These are phyloP conservation scores for Chamaecrista fasciculata DNA, from an alignment of 306 rosid genomes.

Conservation along the genomic window DNA sequence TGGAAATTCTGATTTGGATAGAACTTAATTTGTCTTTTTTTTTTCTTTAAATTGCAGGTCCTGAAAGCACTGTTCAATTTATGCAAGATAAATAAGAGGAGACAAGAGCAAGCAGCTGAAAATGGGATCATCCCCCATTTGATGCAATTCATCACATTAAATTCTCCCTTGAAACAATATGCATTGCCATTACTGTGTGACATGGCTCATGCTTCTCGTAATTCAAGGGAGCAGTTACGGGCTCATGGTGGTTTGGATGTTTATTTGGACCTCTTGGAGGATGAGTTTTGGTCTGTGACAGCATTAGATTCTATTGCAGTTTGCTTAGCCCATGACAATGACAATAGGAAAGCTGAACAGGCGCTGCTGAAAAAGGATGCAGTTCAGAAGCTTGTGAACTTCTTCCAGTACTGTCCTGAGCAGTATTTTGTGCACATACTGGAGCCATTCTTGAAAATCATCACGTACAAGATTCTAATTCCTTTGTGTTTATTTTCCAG, in stretches of 20 bases:
- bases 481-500: too few relatives aligned
- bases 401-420: slow-evolving; percentile 96
- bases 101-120: slow-evolving; percentile 99
- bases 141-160: slow-evolving; percentile 83
- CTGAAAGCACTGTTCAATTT: slow-evolving; percentile 87
- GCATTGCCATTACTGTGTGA: slow-evolving; percentile 95
- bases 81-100: slow-evolving; percentile 98
- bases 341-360: slow-evolving; percentile 92
- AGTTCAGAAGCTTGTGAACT: slow-evolving; percentile 90
- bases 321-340: slow-evolving; percentile 94
- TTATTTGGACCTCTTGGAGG: slow-evolving; percentile 94
- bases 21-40: slow-evolving; percentile 20
- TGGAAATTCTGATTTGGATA: too few relatives aligned
- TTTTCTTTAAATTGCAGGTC: slow-evolving; percentile 49
- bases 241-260: slow-evolving; percentile 99
- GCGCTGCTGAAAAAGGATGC: slow-evolving; percentile 91
- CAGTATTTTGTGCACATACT: slow-evolving; percentile 90
- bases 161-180: slow-evolving; percentile 82
- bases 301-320: slow-evolving; percentile 96
- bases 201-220: slow-evolving; percentile 99
- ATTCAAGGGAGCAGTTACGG: slow-evolving; percentile 96
- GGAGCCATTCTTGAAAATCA: slow-evolving; percentile 97
- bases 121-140: slow-evolving; percentile 99
- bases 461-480: slow-evolving; percentile 53
- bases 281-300: slow-evolving; percentile 90